These are phyloP conservation scores for Euphorbia peplus DNA, from an alignment of 345 rosid genomes.

Conservation along the genomic window DNA sequence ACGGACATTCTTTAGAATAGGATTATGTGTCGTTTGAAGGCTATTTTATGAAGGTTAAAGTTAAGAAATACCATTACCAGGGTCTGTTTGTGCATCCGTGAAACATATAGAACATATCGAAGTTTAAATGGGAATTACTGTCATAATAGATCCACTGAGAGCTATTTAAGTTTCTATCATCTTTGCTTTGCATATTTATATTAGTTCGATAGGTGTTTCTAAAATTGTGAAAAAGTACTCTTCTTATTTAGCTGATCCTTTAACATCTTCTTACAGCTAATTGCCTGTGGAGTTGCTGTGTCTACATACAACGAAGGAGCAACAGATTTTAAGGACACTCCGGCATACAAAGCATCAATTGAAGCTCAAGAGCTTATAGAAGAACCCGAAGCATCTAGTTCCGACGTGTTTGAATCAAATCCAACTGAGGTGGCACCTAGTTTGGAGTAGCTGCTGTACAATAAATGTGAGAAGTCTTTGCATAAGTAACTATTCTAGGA, in stretches of 20 bases:
- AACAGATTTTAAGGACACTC: constrained; percentile 84
- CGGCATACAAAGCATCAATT: constrained; percentile 71
- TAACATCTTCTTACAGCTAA: constrained; percentile 40
- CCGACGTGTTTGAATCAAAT: constrained; percentile 89
- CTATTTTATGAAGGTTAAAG: too few relatives aligned
- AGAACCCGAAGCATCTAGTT: constrained; percentile 60
- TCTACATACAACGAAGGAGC: constrained; percentile 87
- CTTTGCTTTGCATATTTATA: neutral
- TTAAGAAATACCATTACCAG: too few relatives aligned
- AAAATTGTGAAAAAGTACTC: neutral
- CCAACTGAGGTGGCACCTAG: constrained; percentile 97
- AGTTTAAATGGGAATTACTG: neutral
- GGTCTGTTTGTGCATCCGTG: too few relatives aligned
- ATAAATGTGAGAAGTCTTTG: constrained; percentile 15
- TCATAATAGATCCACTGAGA: too few relatives aligned
- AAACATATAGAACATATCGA: neutral
- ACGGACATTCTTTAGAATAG: too few relatives aligned
- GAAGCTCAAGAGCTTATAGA: constrained; percentile 71
- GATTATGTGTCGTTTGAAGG: too few relatives aligned
- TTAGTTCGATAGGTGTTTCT: too few relatives aligned
- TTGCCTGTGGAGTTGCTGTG: constrained; percentile 85
- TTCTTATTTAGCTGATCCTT: neutral
- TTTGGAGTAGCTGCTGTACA: constrained; percentile 50
- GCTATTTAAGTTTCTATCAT: too few relatives aligned
- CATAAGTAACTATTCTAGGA: constrained; percentile 2